These are phyloP conservation scores for Globisporangium takayamanum DNA, from an alignment of 352 stramenopile species.

Conservation along the genomic window DNA sequence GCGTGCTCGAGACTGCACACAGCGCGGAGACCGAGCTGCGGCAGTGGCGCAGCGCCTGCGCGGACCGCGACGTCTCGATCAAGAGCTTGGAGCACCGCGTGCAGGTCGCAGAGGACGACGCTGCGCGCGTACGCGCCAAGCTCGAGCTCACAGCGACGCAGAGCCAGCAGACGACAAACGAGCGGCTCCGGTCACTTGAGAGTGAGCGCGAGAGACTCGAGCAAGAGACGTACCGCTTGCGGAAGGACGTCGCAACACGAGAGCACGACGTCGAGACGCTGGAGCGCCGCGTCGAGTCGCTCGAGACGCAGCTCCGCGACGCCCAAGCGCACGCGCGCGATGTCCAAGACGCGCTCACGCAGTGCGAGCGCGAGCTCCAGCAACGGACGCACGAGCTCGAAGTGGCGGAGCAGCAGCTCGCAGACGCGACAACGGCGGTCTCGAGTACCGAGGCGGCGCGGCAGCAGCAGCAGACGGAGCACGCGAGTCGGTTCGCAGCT, in stretches of 20 bases:
- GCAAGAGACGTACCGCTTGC: constrained; percentile 46
- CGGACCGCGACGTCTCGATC: constrained; percentile 31
- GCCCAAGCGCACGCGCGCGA: background rate
- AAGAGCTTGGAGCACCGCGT: constrained; percentile 39
- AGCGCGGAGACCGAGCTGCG: constrained; percentile 39
- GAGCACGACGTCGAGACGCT: constrained; percentile 44
- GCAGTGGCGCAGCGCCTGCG: constrained; percentile 30
- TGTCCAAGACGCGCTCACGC: background rate
- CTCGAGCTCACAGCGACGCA: constrained; percentile 30
- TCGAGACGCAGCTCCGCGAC: background rate
- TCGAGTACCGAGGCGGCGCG: constrained; percentile 29
- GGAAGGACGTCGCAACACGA: constrained; percentile 31
- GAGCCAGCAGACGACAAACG: constrained; percentile 45
- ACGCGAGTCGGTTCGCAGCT: constrained; percentile 26
- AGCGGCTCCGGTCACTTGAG: constrained; percentile 46
- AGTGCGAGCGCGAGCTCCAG: constrained; percentile 28
- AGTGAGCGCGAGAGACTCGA: constrained; percentile 48
- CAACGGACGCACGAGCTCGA: constrained; percentile 13
- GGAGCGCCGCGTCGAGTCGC: constrained; percentile 33
- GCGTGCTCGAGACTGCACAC: constrained; percentile 30
- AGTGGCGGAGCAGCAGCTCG: constrained; percentile 27
- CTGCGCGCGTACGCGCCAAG: constrained; percentile 30
- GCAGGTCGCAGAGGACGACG: constrained; percentile 36
- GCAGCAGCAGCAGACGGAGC: constrained; percentile 33
- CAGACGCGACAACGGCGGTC: constrained; percentile 20